These are phyloP conservation scores for Lenwebbia sp. DNA, from an alignment of 345 rosid genomes.

Conservation along the genomic window DNA sequence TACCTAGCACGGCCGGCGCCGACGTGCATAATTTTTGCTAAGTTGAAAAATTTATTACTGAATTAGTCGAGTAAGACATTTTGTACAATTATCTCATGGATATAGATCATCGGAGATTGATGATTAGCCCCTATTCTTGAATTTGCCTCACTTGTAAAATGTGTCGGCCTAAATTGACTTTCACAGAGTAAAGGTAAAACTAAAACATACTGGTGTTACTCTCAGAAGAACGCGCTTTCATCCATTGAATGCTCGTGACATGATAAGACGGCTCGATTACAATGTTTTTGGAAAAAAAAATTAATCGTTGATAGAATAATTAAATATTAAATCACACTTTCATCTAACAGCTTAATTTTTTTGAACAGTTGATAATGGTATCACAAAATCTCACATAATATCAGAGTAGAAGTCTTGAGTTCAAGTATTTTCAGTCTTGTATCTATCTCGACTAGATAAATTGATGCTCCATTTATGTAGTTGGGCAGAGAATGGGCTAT, in stretches of 20 bases:
- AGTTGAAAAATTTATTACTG: fast-evolving
- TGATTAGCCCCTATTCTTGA: not conserved
- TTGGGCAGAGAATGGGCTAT: not conserved
- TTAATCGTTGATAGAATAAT: too few relatives aligned
- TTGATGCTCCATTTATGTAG: not conserved
- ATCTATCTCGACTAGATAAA: not conserved
- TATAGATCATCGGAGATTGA: not conserved
- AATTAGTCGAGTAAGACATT: fast-evolving
- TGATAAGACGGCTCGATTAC: not conserved
- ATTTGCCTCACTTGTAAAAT: not conserved
- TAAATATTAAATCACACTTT: too few relatives aligned
- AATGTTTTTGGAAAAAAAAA: too few relatives aligned
- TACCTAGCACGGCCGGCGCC: too few relatives aligned
- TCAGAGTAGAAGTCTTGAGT: too few relatives aligned
- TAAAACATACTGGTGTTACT: too few relatives aligned
- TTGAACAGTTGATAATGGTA: too few relatives aligned
- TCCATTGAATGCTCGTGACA: not conserved
- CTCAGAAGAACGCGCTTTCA: not conserved
- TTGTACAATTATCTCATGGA: not conserved
- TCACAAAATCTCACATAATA: too few relatives aligned
- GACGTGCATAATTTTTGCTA: not conserved
- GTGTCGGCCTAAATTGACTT: too few relatives aligned
- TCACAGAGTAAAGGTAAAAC: too few relatives aligned
- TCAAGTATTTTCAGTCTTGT: too few relatives aligned
- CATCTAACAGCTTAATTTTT: too few relatives aligned